phyloP scores from a whole-genome alignment of 2,329 filamentous ascomycete genomes.

The Curvularia sp. region DNA sequence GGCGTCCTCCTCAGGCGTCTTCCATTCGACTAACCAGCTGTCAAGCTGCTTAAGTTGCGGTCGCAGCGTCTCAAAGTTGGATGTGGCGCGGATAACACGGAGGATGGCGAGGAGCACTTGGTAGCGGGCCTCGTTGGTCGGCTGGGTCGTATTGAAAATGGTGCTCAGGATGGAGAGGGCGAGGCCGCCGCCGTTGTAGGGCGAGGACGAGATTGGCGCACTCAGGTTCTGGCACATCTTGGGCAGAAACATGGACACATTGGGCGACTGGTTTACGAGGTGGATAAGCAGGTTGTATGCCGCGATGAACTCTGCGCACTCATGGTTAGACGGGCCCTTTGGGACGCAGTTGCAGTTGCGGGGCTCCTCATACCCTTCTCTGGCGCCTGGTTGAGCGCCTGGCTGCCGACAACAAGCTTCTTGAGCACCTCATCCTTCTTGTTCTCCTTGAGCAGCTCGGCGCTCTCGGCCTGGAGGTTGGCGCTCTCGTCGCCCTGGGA shows the following conservation, averaged over 20 bases:
- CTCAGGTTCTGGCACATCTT: constrained; percentile 85
- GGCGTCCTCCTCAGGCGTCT: constrained; percentile 79
- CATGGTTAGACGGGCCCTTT: constrained; percentile 34
- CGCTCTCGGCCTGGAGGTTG: constrained; percentile 66
- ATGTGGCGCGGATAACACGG: constrained; percentile 75
- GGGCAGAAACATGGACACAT: constrained; percentile 84
- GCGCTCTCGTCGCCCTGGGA: constrained; percentile 60
- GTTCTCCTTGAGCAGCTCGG: constrained; percentile 70
- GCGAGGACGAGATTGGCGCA: constrained; percentile 84
- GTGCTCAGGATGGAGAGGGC: constrained; percentile 91
- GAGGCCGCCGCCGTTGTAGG: constrained; percentile 81
- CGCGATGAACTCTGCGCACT: constrained; percentile 77
- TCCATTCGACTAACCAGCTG: constrained; percentile 83
- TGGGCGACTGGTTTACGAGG: constrained; percentile 84
- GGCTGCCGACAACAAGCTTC: constrained; percentile 83
- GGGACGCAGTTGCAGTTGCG: constrained; percentile 6
- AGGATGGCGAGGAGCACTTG: constrained; percentile 91
- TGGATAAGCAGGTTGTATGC: constrained; percentile 97
- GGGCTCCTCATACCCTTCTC: constrained; percentile 71
- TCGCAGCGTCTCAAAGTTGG: constrained; percentile 78
- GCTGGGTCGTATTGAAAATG: constrained; percentile 92
- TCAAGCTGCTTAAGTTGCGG: constrained; percentile 84
- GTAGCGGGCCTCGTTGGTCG: constrained; percentile 75
- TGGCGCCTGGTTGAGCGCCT: constrained; percentile 79
- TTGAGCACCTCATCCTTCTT: constrained; percentile 85